Evolutionary conservation across 129 eudicot genomes (phyloP).

Genomic region (Saposhnikovia divaricata): DNA sequence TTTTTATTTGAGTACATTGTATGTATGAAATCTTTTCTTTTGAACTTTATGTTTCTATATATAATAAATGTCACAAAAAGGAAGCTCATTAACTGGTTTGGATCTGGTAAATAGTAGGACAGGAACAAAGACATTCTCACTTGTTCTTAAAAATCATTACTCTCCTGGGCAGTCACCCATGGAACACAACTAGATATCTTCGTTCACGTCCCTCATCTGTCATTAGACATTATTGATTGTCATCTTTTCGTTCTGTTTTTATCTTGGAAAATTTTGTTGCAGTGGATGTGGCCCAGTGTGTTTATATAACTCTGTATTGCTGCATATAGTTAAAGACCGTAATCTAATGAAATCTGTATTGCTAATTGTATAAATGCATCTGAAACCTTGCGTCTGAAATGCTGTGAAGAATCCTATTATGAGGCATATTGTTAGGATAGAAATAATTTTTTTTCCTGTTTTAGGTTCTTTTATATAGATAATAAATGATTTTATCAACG

Average conservation of each 20-base stretch:
- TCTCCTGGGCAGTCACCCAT: neutral
- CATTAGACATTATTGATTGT: too few relatives aligned
- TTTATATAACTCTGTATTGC: neutral
- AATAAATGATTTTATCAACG: neutral
- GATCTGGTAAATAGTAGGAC: neutral
- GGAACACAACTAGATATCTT: too few relatives aligned
- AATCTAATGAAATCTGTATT: neutral
- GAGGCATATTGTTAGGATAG: neutral
- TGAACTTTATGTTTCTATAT: too few relatives aligned
- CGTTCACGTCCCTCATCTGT: too few relatives aligned
- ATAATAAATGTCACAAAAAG: neutral
- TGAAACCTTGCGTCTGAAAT: neutral
- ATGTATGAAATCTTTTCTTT: neutral
- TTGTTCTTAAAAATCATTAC: too few relatives aligned
- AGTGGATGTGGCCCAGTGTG: neutral
- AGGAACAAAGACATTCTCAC: neutral
- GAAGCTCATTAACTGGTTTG: neutral
- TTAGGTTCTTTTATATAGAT: neutral
- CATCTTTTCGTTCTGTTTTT: too few relatives aligned
- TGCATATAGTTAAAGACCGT: neutral
- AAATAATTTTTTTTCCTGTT: neutral
- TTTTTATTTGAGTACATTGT: too few relatives aligned
- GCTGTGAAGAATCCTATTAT: neutral
- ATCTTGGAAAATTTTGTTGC: neutral
- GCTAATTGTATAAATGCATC: neutral